phyloP scores from a whole-genome alignment of 148 eudicot genomes.

The Nepenthes gracilis region DNA sequence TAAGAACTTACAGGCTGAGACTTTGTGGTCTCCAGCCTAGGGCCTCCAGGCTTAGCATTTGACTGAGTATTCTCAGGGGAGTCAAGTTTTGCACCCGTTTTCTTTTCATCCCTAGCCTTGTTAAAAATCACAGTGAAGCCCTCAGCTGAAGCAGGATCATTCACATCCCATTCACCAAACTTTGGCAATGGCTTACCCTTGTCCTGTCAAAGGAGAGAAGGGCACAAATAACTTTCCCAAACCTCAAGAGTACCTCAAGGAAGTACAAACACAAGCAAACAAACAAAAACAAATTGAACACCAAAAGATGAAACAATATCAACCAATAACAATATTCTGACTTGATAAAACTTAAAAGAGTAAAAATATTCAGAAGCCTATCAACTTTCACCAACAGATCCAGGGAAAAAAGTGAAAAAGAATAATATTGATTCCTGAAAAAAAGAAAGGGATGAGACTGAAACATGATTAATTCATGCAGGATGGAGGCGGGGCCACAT shows the following conservation, averaged over 20 bases:
- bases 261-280: conserved; percentile 3
- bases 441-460: too few relatives aligned
- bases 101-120: conserved; percentile 87
- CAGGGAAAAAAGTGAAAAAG: too few relatives aligned
- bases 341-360: too few relatives aligned
- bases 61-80: conserved; percentile 50
- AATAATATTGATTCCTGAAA: too few relatives aligned
- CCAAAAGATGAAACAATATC: neutral
- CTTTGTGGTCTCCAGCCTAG: conserved; percentile 39
- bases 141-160: conserved; percentile 87
- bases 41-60: conserved; percentile 25
- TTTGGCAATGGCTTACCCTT: conserved; percentile 81
- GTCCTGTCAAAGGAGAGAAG: conserved; percentile 29
- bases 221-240: neutral
- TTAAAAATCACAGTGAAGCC: conserved; percentile 84
- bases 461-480: too few relatives aligned
- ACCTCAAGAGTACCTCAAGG: neutral
- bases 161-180: conserved; percentile 89
- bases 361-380: too few relatives aligned
- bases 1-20: conserved; percentile 52
- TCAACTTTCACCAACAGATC: too few relatives aligned
- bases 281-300: neutral
- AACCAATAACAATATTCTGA: neutral
- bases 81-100: conserved; percentile 70
- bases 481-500: too few relatives aligned